These are phyloP conservation scores for Carex pumila DNA, from an alignment of 176 grass and related monocot species.

Conservation along the genomic window DNA sequence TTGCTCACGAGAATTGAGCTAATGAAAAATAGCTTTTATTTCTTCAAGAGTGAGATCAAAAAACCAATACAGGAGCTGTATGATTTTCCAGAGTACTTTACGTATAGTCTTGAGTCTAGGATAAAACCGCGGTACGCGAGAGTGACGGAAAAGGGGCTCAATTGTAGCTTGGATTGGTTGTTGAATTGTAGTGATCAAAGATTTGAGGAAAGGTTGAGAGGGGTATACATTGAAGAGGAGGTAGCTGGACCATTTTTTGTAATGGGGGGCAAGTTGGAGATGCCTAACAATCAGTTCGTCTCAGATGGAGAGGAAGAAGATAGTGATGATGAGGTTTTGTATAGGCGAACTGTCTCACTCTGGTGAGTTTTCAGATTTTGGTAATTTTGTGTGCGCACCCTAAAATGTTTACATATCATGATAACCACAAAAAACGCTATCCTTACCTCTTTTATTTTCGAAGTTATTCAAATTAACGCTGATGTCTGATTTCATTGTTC, in stretches of 20 bases:
- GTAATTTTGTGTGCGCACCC: not conserved
- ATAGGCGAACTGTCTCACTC: constrained; percentile 75
- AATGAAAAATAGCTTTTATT: constrained; percentile 92
- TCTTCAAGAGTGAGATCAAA: constrained; percentile 87
- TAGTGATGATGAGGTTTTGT: constrained; percentile 81
- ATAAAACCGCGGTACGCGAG: constrained; percentile 79
- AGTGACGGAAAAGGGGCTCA: constrained; percentile 52
- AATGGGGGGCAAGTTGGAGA: constrained; percentile 88
- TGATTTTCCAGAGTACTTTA: constrained; percentile 91
- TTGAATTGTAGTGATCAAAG: constrained; percentile 89
- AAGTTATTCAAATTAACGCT: not conserved
- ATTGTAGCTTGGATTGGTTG: constrained; percentile 85
- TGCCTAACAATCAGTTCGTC: constrained; percentile 56
- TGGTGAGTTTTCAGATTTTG: constrained; percentile 45
- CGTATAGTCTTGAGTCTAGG: constrained; percentile 87
- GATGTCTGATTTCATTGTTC: not conserved
- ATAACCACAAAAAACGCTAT: not conserved
- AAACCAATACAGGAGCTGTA: constrained; percentile 55
- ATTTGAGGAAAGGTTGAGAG: constrained; percentile 81
- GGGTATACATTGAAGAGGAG: constrained; percentile 82
- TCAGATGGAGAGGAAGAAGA: constrained; percentile 63
- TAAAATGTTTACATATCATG: not conserved
- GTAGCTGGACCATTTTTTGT: constrained; percentile 61
- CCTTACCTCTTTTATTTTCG: not conserved
- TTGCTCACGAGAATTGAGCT: constrained; percentile 47